These are phyloP conservation scores for Trichoderma endophyticum DNA, from an alignment of 2,329 filamentous ascomycete genomes.

Conservation along the genomic window DNA sequence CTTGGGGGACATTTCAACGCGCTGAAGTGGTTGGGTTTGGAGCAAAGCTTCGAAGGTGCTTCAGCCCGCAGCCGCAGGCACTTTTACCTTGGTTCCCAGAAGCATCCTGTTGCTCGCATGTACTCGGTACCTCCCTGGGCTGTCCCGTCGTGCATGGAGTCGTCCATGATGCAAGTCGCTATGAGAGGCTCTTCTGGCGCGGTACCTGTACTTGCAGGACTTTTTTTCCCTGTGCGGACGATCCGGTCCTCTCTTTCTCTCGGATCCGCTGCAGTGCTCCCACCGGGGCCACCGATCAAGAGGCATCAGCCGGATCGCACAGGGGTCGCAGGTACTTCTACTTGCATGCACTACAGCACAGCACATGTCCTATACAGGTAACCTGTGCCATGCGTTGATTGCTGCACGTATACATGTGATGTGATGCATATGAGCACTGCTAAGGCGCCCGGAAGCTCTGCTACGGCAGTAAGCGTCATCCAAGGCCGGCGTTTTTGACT, in stretches of 20 bases:
- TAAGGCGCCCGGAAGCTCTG: not conserved
- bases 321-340: not conserved
- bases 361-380: not conserved
- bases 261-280: constrained; percentile 15
- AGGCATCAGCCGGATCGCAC: not conserved
- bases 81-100: not conserved
- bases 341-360: not conserved
- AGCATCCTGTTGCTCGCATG: not conserved
- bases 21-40: not conserved
- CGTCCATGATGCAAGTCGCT: not conserved
- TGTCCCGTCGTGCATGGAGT: not conserved
- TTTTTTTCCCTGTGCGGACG: not conserved
- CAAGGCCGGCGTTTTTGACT: not conserved
- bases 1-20: not conserved
- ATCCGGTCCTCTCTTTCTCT: not conserved
- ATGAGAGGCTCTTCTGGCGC: not conserved
- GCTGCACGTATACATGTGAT: not conserved
- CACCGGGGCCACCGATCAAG: not conserved
- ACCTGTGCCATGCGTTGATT: not conserved
- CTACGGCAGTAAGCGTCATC: not conserved
- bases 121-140: not conserved
- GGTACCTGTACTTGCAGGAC: not conserved
- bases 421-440: not conserved
- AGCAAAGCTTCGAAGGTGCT: not conserved
- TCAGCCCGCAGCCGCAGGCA: not conserved